Evolutionary conservation across 2,329 filamentous ascomycete genomes (phyloP).

Genomic region (Alternaria sp.): DNA sequence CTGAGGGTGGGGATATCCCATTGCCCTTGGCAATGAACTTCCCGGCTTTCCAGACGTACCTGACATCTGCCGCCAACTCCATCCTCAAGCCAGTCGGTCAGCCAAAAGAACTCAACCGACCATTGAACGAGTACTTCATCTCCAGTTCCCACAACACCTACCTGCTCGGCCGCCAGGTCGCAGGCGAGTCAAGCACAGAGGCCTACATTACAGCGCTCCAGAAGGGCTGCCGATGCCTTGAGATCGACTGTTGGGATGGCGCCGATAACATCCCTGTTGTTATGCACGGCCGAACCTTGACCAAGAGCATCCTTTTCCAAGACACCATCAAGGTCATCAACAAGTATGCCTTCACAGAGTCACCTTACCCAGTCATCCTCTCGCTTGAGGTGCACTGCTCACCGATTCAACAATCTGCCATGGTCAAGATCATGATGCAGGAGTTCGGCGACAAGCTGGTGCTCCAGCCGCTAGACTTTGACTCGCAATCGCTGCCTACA

Average conservation of each 20-base stretch:
- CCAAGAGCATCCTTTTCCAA: conserved; percentile 84
- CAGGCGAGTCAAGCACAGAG: conserved; percentile 89
- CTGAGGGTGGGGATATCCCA: conserved; percentile 41
- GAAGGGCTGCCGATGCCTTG: conserved; percentile 91
- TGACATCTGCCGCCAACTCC: conserved; percentile 64
- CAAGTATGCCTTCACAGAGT: conserved; percentile 89
- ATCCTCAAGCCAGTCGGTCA: conserved; percentile 69
- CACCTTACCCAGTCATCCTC: conserved; percentile 89
- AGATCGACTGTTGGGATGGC: conserved; percentile 98
- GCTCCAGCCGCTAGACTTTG: conserved; percentile 74
- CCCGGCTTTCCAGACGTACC: conserved; percentile 72
- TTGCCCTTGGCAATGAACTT: conserved; percentile 74
- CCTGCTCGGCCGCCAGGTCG: conserved; percentile 87
- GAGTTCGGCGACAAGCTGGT: conserved; percentile 84
- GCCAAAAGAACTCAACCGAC: conserved; percentile 75
- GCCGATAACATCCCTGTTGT: conserved; percentile 86
- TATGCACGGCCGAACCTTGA: conserved; percentile 88
- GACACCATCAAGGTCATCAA: conserved; percentile 94
- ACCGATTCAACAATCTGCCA: conserved; percentile 79
- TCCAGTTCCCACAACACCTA: conserved; percentile 99
- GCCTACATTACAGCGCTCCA: conserved; percentile 90
- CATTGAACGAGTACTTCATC: conserved; percentile 96
- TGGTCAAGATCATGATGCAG: conserved; percentile 89
- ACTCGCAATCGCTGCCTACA: conserved; percentile 75
- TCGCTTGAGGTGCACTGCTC: conserved; percentile 96